These are phyloP conservation scores for Trichoderma guizhouense DNA, from an alignment of 2,329 filamentous ascomycete species.

Conservation along the genomic window DNA sequence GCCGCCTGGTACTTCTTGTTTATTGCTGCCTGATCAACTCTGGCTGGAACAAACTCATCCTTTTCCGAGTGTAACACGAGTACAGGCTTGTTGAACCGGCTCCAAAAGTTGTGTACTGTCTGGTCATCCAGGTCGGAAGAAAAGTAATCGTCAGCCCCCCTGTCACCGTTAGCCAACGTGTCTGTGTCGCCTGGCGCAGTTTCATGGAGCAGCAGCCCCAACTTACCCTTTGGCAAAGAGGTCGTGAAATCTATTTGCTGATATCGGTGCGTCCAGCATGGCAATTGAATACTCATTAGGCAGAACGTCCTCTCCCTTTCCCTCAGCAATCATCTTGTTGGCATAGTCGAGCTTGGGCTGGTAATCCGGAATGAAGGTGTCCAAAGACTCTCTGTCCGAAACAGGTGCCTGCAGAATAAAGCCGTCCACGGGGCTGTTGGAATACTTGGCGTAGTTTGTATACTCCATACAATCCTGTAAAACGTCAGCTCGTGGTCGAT, in stretches of 20 bases:
- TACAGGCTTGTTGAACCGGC: constrained; percentile 55
- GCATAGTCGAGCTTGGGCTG: constrained; percentile 48
- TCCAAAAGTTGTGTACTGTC: constrained; percentile 62
- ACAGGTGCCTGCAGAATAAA: constrained; percentile 78
- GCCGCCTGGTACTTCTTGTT: constrained; percentile 54
- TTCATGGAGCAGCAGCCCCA: not conserved
- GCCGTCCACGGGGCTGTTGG: constrained; percentile 61
- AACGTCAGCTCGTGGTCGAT: not conserved
- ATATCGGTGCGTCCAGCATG: constrained; percentile 44
- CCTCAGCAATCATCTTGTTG: constrained; percentile 52
- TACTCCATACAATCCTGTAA: constrained; percentile 56
- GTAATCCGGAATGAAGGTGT: constrained; percentile 44
- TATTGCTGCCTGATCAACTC: constrained; percentile 55
- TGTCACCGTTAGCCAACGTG: constrained; percentile 24
- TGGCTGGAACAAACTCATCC: constrained; percentile 62
- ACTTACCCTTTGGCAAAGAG: constrained; percentile 50
- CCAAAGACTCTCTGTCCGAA: constrained; percentile 68
- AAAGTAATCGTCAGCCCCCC: constrained; percentile 83
- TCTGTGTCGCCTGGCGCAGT: not conserved
- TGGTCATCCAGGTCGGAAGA: constrained; percentile 67
- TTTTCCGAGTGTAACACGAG: constrained; percentile 62
- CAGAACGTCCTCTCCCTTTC: constrained; percentile 54
- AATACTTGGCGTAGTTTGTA: constrained; percentile 40
- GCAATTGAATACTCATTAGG: constrained; percentile 42
- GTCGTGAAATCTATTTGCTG: constrained; percentile 52